Base-by-base conservation (phyloP, 345 rosid species). In the Eucalyptus curtisii region DNA sequence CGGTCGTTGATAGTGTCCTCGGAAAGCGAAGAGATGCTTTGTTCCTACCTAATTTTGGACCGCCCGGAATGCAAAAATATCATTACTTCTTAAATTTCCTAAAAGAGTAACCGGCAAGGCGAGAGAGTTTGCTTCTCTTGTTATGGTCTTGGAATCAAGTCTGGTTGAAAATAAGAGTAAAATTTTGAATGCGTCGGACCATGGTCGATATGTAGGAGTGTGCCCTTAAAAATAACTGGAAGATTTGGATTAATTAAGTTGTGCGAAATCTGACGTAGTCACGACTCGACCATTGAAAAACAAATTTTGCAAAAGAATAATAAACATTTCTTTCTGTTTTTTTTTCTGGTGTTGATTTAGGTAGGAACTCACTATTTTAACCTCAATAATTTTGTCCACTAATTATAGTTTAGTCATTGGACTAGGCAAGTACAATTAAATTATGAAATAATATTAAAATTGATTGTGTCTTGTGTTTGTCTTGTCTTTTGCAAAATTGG, bases 221-320 rank as follows among this genome's bases (percentile, higher is more conserved):
- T 0, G 5, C 3, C 2, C 4, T 4, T 31, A 66, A 31, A n/a
- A 31, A 68, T 16, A 2, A 37, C 20, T 16, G 6, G 2, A 19
- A 8, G 42, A 31, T 42, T 12, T 16, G 12, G 42, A 16, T 16
- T 9, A 0, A 66, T 66, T 10, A 6, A 31, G 3, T 8, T 8
- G 40, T 1, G 79, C 0, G 40, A 8, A 68, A 68, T 16, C 0
- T 16, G 42, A 68, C 3, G 5, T 68, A 24, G 19, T 0, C 37
- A 30, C 2, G 1, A n/a, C 10, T 2, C 0, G 19, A 55, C 3
- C 3, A 4, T 0, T 55, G 27, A 55, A 55, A 2, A 19, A 19
- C 5, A 52, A 52, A 52, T 19, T 52, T 52, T 52, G 4, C 24
- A 19, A 52, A 52, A 52, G 30, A 55, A 9, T 2, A 1, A 55